A percentile compares a stretch with the other conserved stretches of the same genome.
phyloP scores from a whole-genome alignment of 129 eudicot genomes.

The Cynara cardunculus region DNA sequence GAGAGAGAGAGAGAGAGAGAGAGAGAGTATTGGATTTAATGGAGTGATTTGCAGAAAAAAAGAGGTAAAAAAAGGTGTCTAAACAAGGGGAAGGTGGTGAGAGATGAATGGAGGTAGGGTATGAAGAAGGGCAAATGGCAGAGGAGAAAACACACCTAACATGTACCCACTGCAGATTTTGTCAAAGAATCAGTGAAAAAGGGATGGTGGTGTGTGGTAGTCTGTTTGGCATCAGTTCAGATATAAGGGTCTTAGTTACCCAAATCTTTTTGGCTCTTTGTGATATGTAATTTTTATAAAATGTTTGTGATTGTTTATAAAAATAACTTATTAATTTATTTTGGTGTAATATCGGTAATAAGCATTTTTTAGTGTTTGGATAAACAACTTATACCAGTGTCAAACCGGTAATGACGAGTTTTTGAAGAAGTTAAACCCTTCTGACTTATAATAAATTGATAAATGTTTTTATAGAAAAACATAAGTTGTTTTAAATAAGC shows the following conservation, averaged over 20 bases:
- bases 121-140: background rate
- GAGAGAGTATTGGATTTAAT: background rate
- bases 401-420: no score
- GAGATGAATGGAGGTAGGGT: background rate
- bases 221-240: background rate
- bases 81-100: background rate
- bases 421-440: no score
- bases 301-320: no score
- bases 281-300: no score
- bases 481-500: no score
- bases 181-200: slow-evolving; percentile 8
- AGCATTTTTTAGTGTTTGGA: no score
- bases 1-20: background rate
- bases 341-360: no score
- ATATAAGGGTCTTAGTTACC: background rate
- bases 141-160: slow-evolving; percentile 9
- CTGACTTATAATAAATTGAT: no score
- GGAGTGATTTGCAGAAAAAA: background rate
- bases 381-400: no score
- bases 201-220: slow-evolving; percentile 1
- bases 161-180: slow-evolving; percentile 16
- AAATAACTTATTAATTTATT: no score
- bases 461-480: no score
- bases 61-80: background rate
- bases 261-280: background rate